Percentiles rank a stretch among this genome's conserved stretches.
Evolutionary conservation across 768 basidiomycete genomes (phyloP).

Genomic region (Amanita pallidorosea): DNA sequence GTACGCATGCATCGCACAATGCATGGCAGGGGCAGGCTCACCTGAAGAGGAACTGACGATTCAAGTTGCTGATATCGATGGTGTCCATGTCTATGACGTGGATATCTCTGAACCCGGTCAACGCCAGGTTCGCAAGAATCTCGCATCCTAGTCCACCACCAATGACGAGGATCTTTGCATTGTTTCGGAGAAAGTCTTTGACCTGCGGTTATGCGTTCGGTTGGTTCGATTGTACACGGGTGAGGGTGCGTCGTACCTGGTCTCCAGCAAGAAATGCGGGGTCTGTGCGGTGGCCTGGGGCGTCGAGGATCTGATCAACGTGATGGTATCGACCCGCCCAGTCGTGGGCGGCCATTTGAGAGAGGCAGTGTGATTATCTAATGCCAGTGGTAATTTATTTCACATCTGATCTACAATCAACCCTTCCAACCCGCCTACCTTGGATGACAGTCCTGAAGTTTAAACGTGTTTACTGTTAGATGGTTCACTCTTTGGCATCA

Average conservation of each 20-base stretch:
- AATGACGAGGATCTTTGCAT: slow-evolving; percentile 92
- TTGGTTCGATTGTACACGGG: not conserved
- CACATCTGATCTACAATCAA: too few species aligned
- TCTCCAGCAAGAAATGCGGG: slow-evolving; percentile 73
- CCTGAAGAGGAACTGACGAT: slow-evolving; percentile 98
- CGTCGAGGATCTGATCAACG: slow-evolving; percentile 80
- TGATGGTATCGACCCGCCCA: slow-evolving; percentile 62
- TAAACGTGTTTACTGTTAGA: too few species aligned
- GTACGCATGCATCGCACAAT: not conserved
- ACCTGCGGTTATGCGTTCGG: slow-evolving; percentile 37
- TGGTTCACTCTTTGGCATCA: too few species aligned
- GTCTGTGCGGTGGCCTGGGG: slow-evolving; percentile 84
- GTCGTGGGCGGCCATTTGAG: slow-evolving; percentile 14
- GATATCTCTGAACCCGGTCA: slow-evolving; percentile 96
- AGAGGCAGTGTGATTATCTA: not conserved
- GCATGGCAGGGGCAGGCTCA: slow-evolving; percentile 20
- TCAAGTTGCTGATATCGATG: slow-evolving; percentile 97
- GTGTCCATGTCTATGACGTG: slow-evolving; percentile 99
- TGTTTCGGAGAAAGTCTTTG: slow-evolving; percentile 72
- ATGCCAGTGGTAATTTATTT: too few species aligned
- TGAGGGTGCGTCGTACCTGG: slow-evolving; percentile 38
- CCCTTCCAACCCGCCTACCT: too few species aligned
- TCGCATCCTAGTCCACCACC: slow-evolving; percentile 97
- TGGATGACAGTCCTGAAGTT: too few species aligned
- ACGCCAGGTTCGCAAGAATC: slow-evolving; percentile 90